A percentile compares a stretch with the other conserved stretches of the same genome.
These are phyloP conservation scores for Teratosphaeria nubilosa DNA, from an alignment of 2,329 filamentous ascomycete species.

Conservation along the genomic window DNA sequence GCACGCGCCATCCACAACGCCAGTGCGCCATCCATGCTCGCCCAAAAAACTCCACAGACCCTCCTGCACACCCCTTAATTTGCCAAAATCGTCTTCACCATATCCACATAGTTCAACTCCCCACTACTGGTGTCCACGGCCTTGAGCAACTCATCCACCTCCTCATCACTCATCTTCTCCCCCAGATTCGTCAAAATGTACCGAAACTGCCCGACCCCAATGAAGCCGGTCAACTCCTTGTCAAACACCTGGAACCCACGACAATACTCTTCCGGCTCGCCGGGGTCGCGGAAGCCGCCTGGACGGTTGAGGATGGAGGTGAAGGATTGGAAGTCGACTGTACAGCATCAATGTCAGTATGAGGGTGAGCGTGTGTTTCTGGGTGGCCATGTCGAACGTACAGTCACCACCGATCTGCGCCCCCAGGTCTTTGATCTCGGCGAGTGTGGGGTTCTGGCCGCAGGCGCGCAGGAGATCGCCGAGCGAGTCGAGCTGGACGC, in stretches of 20 bases:
- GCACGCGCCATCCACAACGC: neutral
- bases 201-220: conserved; percentile 92
- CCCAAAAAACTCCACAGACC: neutral
- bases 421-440: conserved; percentile 88
- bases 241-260: conserved; percentile 98
- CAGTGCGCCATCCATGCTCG: neutral
- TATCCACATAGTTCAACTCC: conserved; percentile 88
- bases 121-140: conserved; percentile 91
- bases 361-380: neutral
- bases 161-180: conserved; percentile 98
- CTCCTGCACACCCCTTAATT: conserved; percentile 15
- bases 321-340: conserved; percentile 98
- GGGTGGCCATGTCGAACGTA: conserved; percentile 32
- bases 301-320: conserved; percentile 93
- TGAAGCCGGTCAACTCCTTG: conserved; percentile 97
- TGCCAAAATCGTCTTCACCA: conserved; percentile 32
- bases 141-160: conserved; percentile 98
- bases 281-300: conserved; percentile 94
- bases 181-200: conserved; percentile 95
- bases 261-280: conserved; percentile 96
- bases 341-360: neutral
- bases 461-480: conserved; percentile 93
- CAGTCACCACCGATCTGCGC: conserved; percentile 82
- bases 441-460: conserved; percentile 91
- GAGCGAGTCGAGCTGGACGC: conserved; percentile 73